Base-by-base conservation (phyloP, 371 early-diverging fungal species). In the Zancudomyces culisetae region DNA sequence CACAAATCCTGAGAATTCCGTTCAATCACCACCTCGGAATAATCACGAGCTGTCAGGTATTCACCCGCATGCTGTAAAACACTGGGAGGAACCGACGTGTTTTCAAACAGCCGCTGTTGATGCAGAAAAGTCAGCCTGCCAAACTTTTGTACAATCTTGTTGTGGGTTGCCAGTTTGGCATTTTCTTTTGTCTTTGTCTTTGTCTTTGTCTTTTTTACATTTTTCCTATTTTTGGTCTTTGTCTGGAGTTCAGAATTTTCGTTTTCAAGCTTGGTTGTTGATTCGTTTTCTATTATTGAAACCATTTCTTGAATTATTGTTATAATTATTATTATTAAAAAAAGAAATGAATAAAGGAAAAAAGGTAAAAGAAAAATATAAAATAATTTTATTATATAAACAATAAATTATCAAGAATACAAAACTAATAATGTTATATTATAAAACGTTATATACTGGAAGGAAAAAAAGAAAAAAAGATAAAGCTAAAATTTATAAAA, bases 101-200 rank as follows among this genome's bases (percentile, higher is more conserved):
- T 27, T 29, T 49, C 50, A 19, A 21, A 35, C 2, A 49, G 50
- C 28, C 30, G 26, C 30, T 49, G 50, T 35, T 49, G 50, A 27
- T 30, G 30, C 30, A 49, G 21, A 35, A 30, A 19, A 12, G 20
- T 18, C 28, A 49, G 30, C 22, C 21, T 29, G 19, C 30, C 50
- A 28, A 19, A 49, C 40, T 49, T 49, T 23, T 30, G n/a, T 18
- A 27, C 10, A n/a, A 49, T 49, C 21, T 35, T 49, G 35, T 49
- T 49, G 22, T 4, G 2, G 30, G 21, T 48, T 23, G 24, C 29
- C 26, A n/a, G 2, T 13, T 24, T 29, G 27, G 48, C 35, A 35
- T 35, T 35, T 6, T 6, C 6, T 35, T 35, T 35, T 6, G 35
- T 10, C 15, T 35, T 35, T 35, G 15, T 47, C 24, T 47, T 28